A percentile compares a stretch with the other conserved stretches of the same genome.
Evolutionary conservation across 495 filamentous ascomycete species (phyloP).

Genomic region (Penicillium ochrochloron): DNA sequence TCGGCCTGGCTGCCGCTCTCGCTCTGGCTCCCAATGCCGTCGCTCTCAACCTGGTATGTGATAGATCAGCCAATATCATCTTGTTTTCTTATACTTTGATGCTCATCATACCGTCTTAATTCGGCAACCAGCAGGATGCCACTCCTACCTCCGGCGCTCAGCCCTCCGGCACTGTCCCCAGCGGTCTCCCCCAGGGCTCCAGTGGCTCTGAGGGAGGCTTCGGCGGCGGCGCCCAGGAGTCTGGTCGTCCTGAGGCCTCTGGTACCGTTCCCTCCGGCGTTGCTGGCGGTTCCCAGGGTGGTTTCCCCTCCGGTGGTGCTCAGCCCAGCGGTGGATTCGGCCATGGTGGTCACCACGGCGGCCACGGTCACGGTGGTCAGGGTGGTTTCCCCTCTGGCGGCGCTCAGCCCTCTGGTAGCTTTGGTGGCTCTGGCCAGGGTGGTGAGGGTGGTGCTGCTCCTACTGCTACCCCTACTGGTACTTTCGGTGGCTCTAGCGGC

Average conservation of each 20-base stretch:
- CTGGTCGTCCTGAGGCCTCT: slow-evolving; percentile 10
- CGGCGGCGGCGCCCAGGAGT: slow-evolving; percentile 11
- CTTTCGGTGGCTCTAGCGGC: slow-evolving; percentile 4
- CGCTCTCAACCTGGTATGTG: slow-evolving; percentile 21
- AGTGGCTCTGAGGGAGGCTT: slow-evolving; percentile 6
- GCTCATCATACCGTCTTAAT: slow-evolving; percentile 2
- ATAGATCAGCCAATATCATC: slow-evolving; percentile 1
- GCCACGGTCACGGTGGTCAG: slow-evolving; percentile 19
- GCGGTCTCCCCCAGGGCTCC: slow-evolving; percentile 4
- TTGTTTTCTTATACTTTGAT: not conserved
- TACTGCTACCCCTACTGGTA: slow-evolving; percentile 5
- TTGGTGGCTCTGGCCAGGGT: slow-evolving; percentile 11
- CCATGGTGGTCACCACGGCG: not conserved
- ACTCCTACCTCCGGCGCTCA: slow-evolving; percentile 19
- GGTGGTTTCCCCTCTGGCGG: slow-evolving; percentile 12
- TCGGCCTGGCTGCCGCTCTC: slow-evolving; percentile 36
- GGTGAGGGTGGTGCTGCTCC: not conserved
- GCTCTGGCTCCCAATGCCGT: slow-evolving; percentile 31
- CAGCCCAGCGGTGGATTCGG: slow-evolving; percentile 1
- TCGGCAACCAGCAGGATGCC: slow-evolving; percentile 14
- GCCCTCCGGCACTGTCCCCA: slow-evolving; percentile 19
- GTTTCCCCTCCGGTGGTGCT: slow-evolving; percentile 14
- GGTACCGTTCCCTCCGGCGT: slow-evolving; percentile 12
- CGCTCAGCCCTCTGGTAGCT: slow-evolving; percentile 12
- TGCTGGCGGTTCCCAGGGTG: slow-evolving; percentile 3